Base-by-base conservation (phyloP, 2,329 filamentous ascomycete species). In the Sclerotinia glacialis region DNA sequence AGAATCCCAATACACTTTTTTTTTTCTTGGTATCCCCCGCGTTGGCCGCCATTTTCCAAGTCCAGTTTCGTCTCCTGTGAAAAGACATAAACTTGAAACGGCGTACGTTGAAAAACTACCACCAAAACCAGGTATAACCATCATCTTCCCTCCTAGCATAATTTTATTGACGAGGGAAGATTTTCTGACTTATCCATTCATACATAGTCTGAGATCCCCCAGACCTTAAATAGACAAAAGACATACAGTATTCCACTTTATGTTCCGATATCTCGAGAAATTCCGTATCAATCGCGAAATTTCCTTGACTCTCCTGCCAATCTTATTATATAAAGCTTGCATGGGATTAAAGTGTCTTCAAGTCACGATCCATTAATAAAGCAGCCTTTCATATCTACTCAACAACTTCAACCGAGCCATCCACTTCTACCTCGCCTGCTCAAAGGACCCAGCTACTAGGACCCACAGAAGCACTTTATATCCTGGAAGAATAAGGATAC, bases 241-340 rank as follows among this genome's bases (percentile, higher is more conserved):
- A 40, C 37, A 40, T 40, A 40, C 37, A 40, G 11, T 40, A 40
- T 5, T 14, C 2, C 16, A 37, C 23, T 37, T 53, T 28, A 54
- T 54, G 26, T 34, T 54, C 37, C 31, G 26, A 55, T 60, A n/a
- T 53, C 31, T 31, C 47, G 4, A 26, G 3, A 23, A 23, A 46
- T 59, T 50, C 23, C 53, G 52, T 21, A 31, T 23, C 49, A 37
- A 34, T 23, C 46, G 3, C 23, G 12, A 59, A 65, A 65, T 65
- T 34, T 65, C 55, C 64, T 61, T 65, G 56, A 49, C 55, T 52
- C 64, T 65, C 64, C 64, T 65, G 42, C 34, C 46, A 65, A 65
- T 65, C 37, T 65, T 65, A 65, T 65, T 65, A 64, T 64, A 64
- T 37, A 34, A 65, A 65, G 44, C 23, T 61, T 65, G 34, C 64